Conservation (phyloP, 495 filamentous ascomycete genomes). For the Neurospora sp. region DNA sequence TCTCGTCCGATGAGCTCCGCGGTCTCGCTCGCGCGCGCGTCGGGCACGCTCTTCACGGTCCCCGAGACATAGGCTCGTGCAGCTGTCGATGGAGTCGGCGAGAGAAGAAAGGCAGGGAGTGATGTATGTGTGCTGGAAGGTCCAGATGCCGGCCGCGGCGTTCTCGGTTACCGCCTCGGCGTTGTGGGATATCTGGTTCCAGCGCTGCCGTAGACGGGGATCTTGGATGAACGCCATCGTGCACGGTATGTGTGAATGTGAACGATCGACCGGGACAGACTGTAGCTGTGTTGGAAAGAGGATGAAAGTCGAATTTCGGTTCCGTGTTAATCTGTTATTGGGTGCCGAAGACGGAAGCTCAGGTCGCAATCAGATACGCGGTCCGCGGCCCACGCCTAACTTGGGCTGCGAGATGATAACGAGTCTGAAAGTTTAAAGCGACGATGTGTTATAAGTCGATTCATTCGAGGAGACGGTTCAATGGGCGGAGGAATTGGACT, state of each 20-base stretch:
- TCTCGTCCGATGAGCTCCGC: constrained; percentile 43
- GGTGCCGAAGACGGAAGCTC: background rate
- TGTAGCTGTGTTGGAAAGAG: background rate
- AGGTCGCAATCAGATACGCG: background rate
- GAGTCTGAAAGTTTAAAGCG: background rate
- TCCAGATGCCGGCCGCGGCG: constrained; percentile 80
- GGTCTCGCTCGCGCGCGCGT: constrained; percentile 46
- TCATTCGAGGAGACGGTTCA: background rate
- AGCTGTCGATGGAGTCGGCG: constrained; percentile 53
- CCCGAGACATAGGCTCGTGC: constrained; percentile 62
- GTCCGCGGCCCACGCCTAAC: background rate
- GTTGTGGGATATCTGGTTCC: constrained; percentile 88
- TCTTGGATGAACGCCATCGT: constrained; percentile 59
- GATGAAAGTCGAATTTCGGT: background rate
- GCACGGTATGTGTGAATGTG: background rate
- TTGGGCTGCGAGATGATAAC: background rate
- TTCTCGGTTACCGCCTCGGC: constrained; percentile 87
- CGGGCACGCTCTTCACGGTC: constrained; percentile 63
- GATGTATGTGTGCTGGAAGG: constrained; percentile 76
- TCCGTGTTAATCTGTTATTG: background rate
- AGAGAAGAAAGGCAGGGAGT: constrained; percentile 67
- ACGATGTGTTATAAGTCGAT: background rate
- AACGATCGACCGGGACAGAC: background rate
- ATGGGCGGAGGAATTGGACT: background rate
- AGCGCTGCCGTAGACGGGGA: constrained; percentile 83